Conservation (phyloP, 2,329 filamentous ascomycete genomes). For the Zarea fungicola region DNA sequence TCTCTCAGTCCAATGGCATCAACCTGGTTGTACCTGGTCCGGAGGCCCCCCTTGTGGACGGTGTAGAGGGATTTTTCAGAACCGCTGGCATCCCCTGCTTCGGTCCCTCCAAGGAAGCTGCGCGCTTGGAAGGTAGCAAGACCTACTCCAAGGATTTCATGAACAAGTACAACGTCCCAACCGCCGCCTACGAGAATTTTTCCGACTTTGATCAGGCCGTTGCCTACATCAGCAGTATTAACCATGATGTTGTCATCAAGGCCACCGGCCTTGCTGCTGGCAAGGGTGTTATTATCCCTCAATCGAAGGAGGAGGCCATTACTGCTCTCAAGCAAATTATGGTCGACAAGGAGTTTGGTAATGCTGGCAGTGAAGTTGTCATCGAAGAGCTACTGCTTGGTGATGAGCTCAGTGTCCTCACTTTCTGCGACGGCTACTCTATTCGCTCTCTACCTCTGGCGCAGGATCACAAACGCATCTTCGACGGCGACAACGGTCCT, state of each 20-base stretch:
- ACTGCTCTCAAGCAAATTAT: constrained; percentile 83
- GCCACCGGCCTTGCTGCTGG: constrained; percentile 87
- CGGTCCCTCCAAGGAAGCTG: constrained; percentile 78
- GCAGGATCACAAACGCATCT: constrained; percentile 94
- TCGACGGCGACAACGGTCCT: constrained; percentile 81
- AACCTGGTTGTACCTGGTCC: constrained; percentile 87
- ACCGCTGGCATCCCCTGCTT: constrained; percentile 72
- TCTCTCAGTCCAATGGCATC: constrained; percentile 67
- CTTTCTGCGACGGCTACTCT: constrained; percentile 84
- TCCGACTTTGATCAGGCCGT: constrained; percentile 66
- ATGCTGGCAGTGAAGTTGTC: constrained; percentile 84
- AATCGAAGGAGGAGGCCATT: constrained; percentile 75
- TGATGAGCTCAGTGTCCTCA: constrained; percentile 86
- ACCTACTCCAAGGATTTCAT: constrained; percentile 98
- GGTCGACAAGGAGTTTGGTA: constrained; percentile 79
- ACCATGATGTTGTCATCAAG: constrained; percentile 84
- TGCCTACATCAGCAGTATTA: constrained; percentile 66
- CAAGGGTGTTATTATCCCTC: constrained; percentile 90
- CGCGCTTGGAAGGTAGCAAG: constrained; percentile 92
- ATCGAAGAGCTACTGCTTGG: constrained; percentile 92
- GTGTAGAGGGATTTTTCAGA: constrained; percentile 79
- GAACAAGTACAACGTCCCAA: constrained; percentile 84
- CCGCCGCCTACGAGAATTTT: constrained; percentile 88
- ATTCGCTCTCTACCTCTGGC: constrained; percentile 81
- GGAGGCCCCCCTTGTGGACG: constrained; percentile 88